Conservation (phyloP, 257 asterid genomes). For the Misopates orontium region DNA sequence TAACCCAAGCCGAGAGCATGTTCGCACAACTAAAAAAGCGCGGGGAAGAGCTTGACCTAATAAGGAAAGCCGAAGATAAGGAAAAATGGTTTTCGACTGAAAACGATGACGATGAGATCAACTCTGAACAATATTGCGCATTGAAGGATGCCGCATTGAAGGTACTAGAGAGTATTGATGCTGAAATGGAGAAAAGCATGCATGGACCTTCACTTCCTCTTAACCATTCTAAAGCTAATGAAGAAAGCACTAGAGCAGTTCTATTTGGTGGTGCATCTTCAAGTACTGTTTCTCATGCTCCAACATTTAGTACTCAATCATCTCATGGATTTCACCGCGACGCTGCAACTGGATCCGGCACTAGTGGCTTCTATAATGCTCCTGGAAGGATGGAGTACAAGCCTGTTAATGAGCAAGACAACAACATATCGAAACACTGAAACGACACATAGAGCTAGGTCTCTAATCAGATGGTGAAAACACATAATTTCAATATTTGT, state of each 20-base stretch:
- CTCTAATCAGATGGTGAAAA: no score
- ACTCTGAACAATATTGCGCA: neutral
- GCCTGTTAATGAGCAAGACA: no score
- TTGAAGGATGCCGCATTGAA: constrained; percentile 20
- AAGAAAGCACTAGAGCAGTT: neutral
- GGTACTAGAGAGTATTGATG: constrained; percentile 26
- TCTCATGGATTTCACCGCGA: neutral
- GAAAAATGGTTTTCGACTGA: constrained; percentile 33
- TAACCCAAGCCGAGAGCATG: constrained; percentile 34
- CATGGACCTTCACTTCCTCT: neutral
- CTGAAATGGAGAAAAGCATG: constrained; percentile 1
- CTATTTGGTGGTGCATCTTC: neutral
- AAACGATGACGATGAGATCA: constrained; percentile 23
- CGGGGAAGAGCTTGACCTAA: constrained; percentile 32
- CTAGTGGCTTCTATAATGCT: neutral
- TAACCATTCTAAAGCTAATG: neutral
- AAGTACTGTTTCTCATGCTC: neutral
- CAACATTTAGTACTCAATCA: neutral
- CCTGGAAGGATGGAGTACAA: neutral
- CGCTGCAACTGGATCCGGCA: constrained; percentile 3
- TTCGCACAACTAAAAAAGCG: constrained; percentile 32
- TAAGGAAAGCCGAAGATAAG: constrained; percentile 19
- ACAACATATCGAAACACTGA: no score
- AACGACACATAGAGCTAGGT: no score
- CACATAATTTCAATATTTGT: no score